phyloP scores from a whole-genome alignment of 768 basidiomycete genomes.

The Suillus decipiens region DNA sequence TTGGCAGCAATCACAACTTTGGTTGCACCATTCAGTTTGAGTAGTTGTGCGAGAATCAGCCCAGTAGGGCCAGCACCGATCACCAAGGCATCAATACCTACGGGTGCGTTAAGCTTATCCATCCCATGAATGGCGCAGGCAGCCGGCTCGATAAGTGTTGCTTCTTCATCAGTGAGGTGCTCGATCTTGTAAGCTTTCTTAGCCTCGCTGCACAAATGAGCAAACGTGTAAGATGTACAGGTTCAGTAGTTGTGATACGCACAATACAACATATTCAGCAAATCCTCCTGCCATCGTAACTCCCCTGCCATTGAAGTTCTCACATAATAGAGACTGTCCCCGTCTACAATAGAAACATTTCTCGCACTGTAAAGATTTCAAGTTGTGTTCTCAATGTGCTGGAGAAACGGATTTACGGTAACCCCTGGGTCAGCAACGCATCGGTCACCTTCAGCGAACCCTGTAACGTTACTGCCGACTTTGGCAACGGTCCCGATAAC shows the following conservation, averaged over 20 bases:
- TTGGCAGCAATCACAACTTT: slow-evolving; percentile 35
- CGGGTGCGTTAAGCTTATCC: slow-evolving; percentile 42
- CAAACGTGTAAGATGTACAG: neutral
- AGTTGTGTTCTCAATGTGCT: neutral
- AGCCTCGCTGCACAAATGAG: slow-evolving; percentile 22
- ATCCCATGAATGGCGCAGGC: slow-evolving; percentile 47
- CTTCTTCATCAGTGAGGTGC: slow-evolving; percentile 44
- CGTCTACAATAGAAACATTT: slow-evolving; percentile 42
- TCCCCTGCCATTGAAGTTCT: slow-evolving; percentile 40
- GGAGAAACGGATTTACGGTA: slow-evolving; percentile 20
- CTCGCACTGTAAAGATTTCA: slow-evolving; percentile 26
- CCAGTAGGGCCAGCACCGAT: slow-evolving; percentile 47
- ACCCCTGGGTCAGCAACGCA: slow-evolving; percentile 44
- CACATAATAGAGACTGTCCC: slow-evolving; percentile 40
- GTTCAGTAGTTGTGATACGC: slow-evolving; percentile 15
- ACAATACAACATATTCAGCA: slow-evolving; percentile 44
- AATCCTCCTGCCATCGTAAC: slow-evolving; percentile 42
- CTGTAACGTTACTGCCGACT: slow-evolving; percentile 44
- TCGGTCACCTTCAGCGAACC: slow-evolving; percentile 43
- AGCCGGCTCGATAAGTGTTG: slow-evolving; percentile 43
- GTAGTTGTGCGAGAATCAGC: slow-evolving; percentile 43
- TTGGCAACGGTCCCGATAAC: slow-evolving; percentile 39
- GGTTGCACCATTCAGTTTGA: slow-evolving; percentile 30
- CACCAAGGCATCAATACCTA: slow-evolving; percentile 42
- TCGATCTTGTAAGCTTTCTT: slow-evolving; percentile 43